phyloP scores from a whole-genome alignment of 2,329 filamentous ascomycete species.

The Pleurostoma richardsiae region DNA sequence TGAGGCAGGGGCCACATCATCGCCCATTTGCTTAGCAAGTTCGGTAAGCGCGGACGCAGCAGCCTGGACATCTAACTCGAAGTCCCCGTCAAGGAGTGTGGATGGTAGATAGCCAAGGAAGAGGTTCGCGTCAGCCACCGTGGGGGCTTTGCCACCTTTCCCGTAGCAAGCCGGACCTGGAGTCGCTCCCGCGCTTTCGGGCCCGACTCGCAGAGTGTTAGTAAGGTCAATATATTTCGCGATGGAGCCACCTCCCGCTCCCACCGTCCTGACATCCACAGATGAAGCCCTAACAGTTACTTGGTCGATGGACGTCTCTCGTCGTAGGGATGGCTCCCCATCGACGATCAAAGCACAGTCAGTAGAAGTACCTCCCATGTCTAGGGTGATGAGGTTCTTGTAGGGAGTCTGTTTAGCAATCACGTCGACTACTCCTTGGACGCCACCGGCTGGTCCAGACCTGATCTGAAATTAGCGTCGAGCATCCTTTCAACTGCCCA shows the following conservation, averaged over 20 bases:
- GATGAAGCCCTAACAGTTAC: conserved; percentile 39
- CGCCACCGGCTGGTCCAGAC: conserved; percentile 45
- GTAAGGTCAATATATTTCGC: conserved; percentile 40
- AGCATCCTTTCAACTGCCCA: no score
- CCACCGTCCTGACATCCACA: conserved; percentile 42
- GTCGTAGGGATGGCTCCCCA: conserved; percentile 33
- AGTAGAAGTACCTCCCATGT: conserved; percentile 46
- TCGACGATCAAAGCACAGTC: conserved; percentile 40
- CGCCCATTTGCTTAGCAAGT: conserved; percentile 38
- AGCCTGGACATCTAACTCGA: conserved; percentile 34
- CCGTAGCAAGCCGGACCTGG: conserved; percentile 45
- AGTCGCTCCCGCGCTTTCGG: conserved; percentile 40
- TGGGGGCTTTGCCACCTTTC: conserved; percentile 37
- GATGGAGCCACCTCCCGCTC: conserved; percentile 44
- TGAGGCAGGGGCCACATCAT: conserved; percentile 24
- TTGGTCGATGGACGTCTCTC: conserved; percentile 37
- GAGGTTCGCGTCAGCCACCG: conserved; percentile 44
- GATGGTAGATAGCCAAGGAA: conserved; percentile 40
- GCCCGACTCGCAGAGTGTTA: conserved; percentile 41
- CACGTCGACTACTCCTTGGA: conserved; percentile 39
- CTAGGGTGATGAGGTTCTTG: conserved; percentile 42
- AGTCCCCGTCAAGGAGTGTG: conserved; percentile 37
- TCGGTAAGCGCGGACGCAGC: conserved; percentile 32
- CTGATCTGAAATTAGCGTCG: neutral
- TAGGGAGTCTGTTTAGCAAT: conserved; percentile 37